Evolutionary conservation across 768 basidiomycete genomes (phyloP), one percentile per base, ranked within the genome.

Genomic region (Auricularia sp.): DNA sequence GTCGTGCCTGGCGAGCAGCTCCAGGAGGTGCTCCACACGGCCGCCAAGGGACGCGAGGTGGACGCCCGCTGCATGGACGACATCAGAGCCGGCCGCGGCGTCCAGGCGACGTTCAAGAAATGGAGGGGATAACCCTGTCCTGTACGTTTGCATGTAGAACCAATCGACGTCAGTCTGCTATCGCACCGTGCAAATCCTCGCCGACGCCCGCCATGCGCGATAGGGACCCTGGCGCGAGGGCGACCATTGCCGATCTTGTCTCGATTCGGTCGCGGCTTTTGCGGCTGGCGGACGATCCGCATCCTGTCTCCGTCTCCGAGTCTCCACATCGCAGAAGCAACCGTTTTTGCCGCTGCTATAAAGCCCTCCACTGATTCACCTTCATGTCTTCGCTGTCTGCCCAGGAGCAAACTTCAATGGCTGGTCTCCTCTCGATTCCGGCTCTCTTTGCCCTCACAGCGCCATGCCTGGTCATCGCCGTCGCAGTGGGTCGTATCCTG

Each of bases 21-120:
- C 42, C 75, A 74, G 18, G 72, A 82, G 64, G 91, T 91, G 1
- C 68, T 85, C 3, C 78, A 83, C 47, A 63, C 83, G 29, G 91
- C 88, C n/a, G 67, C 70, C 35, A 80, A 80, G 68, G 85, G 83
- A 16, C 78, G 81, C 68, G 81, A 83, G 61, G 75, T 88, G 14
- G 95, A 97, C 72, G 85, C 77, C 23, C 78, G 75, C 64, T 92
- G 91, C 64, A 81, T 89, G 79, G 73, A 74, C 64, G 94, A 95
- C 70, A 88, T 97, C 67, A 79, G 77, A 66, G 83, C 80, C 29
- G 93, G 94, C 1, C 82, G 82, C 66, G 86, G 90, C 11, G 80
- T 96, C 3, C 81, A 85, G 68, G 84, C 83, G 60, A 85, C 89
- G n/a, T 94, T 96, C 78, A 85, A 82, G 72, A 75, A 83, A 66